phyloP scores from a whole-genome alignment of 2,329 filamentous ascomycete species.

The Coleophoma eucalyptorum region DNA sequence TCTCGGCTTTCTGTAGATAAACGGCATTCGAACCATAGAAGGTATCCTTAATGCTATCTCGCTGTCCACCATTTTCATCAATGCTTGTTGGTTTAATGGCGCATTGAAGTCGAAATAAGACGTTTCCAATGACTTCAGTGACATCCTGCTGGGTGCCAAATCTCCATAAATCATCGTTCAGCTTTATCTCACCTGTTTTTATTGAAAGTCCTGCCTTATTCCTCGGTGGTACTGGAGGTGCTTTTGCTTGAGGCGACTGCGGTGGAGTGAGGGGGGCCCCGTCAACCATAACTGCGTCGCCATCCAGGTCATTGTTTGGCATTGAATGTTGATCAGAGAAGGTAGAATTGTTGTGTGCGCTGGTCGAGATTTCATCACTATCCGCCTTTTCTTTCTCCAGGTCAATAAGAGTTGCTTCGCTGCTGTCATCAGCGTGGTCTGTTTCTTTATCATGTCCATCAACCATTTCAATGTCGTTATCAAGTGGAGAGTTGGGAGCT shows the following conservation, averaged over 20 bases:
- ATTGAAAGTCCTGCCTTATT: constrained; percentile 27
- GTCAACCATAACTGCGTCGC: constrained; percentile 30
- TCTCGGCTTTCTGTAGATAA: constrained; percentile 49
- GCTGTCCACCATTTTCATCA: constrained; percentile 67
- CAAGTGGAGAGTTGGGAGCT: constrained; percentile 8
- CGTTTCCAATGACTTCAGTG: constrained; percentile 90
- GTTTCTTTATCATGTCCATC: constrained; percentile 14
- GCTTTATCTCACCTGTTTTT: constrained; percentile 20
- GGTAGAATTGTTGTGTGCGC: no score
- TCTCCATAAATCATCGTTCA: constrained; percentile 26
- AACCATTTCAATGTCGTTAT: constrained; percentile 28
- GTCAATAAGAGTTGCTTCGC: constrained; percentile 35
- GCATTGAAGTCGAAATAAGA: constrained; percentile 85
- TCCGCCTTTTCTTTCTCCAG: constrained; percentile 6
- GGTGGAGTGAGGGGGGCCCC: constrained; percentile 19
- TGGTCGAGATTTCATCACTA: constrained; percentile 14
- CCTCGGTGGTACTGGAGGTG: constrained; percentile 28
- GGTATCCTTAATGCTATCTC: constrained; percentile 72
- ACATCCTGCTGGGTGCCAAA: constrained; percentile 76
- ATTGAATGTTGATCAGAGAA: not conserved
- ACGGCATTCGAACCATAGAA: constrained; percentile 61
- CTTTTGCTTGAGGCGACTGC: constrained; percentile 16
- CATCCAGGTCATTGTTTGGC: constrained; percentile 1
- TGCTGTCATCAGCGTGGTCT: constrained; percentile 24
- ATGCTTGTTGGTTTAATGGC: constrained; percentile 71